phyloP scores from a whole-genome alignment of 768 basidiomycete genomes.

The Mycena indigotica region DNA sequence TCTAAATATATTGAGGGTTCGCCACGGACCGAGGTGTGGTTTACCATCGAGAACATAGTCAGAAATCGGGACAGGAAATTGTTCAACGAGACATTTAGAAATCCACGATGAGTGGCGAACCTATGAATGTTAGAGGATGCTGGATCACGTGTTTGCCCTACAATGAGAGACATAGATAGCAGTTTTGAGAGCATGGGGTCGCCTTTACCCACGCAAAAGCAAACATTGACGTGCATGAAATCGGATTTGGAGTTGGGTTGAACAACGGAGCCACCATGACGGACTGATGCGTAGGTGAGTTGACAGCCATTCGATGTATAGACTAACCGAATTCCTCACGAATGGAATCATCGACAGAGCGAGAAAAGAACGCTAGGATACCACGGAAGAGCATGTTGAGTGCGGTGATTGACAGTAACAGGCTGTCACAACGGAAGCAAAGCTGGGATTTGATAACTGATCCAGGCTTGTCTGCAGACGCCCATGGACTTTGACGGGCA shows the following conservation, averaged over 20 bases:
- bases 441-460: neutral
- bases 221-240: neutral
- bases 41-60: constrained; percentile 21
- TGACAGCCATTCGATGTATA: neutral
- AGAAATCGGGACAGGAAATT: constrained; percentile 15
- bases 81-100: constrained; percentile 17
- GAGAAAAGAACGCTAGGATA: neutral
- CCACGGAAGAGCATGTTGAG: neutral
- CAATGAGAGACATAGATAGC: constrained; percentile 18
- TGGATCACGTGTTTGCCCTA: too few species aligned
- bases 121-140: too few species aligned
- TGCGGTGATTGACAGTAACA: neutral
- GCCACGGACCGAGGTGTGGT: neutral
- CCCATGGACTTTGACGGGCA: neutral
- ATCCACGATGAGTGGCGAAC: constrained; percentile 22
- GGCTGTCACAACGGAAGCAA: neutral
- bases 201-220: neutral
- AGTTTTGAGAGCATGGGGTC: constrained; percentile 8
- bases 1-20: neutral
- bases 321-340: constrained; percentile 22
- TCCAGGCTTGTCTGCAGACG: neutral
- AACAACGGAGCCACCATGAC: neutral
- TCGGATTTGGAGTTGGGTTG: neutral
- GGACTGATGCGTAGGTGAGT: constrained; percentile 5
- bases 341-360: constrained; percentile 12